Evolutionary conservation across 225 moss, liverwort and hornwort species (phyloP).

Genomic region (Asterella californica): DNA sequence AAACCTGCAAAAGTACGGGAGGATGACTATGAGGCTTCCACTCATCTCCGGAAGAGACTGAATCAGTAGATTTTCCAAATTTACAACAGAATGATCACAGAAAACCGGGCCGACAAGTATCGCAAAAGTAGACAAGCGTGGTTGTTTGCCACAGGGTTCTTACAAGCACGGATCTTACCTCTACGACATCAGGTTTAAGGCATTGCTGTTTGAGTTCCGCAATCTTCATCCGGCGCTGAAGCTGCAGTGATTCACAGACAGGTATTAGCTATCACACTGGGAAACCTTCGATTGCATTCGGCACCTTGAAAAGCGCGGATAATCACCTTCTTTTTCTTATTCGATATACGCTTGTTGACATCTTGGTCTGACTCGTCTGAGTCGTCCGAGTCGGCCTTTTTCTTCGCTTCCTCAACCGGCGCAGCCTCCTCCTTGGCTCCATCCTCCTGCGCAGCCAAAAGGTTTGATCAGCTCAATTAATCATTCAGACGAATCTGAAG

Average conservation of each 20-base stretch:
- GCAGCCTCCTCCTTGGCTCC: slow-evolving; percentile 48
- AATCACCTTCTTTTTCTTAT: slow-evolving; percentile 94
- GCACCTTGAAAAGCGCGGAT: not conserved
- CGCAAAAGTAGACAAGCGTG: not conserved
- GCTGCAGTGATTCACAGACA: slow-evolving; percentile 34
- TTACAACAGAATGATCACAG: not conserved
- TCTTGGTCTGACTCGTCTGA: slow-evolving; percentile 79
- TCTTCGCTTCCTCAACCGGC: slow-evolving; percentile 58
- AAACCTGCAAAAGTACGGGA: slow-evolving; percentile 53
- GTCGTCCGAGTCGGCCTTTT: slow-evolving; percentile 56
- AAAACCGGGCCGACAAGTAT: not conserved
- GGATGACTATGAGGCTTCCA: not conserved
- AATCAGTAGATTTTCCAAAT: not conserved
- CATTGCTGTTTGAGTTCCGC: slow-evolving; percentile 99
- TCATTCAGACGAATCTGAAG: not conserved
- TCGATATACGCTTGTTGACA: slow-evolving; percentile 70
- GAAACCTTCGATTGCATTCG: not conserved
- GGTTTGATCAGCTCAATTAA: not conserved
- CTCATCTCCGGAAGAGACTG: not conserved
- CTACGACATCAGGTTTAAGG: slow-evolving; percentile 97
- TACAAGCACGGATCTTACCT: slow-evolving; percentile 44
- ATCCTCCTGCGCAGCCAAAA: slow-evolving; percentile 44
- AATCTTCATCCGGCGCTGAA: slow-evolving; percentile 98
- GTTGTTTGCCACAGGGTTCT: not conserved
- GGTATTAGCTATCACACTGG: not conserved